A percentile compares a stretch with the other conserved stretches of the same genome.
phyloP scores from a whole-genome alignment of 306 rosid species.

The Acacia confusa region DNA sequence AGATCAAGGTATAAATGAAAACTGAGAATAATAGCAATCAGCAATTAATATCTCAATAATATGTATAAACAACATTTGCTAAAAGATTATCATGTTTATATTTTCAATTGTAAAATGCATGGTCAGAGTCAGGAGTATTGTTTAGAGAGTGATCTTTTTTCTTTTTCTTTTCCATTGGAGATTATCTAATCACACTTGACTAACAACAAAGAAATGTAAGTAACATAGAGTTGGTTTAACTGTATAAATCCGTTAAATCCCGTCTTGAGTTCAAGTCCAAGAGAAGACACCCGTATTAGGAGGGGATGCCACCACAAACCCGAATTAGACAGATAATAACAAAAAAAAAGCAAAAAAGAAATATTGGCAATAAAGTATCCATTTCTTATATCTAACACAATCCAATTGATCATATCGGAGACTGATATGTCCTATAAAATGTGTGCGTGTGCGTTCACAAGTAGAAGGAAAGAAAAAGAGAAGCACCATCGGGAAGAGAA shows the following conservation, averaged over 20 bases:
- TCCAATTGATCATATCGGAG: not conserved
- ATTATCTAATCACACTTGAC: no score
- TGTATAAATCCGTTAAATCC: no score
- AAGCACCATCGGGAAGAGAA: slow-evolving; percentile 43
- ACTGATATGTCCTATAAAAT: not conserved
- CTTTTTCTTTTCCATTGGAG: no score
- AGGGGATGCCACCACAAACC: no score
- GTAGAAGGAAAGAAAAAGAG: not conserved
- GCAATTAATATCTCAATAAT: slow-evolving; percentile 15
- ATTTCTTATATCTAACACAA: not conserved
- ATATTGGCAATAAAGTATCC: not conserved
- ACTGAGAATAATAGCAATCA: not conserved
- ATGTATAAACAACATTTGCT: slow-evolving; percentile 12
- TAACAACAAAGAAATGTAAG: no score
- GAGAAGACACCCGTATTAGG: no score
- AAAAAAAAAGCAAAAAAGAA: not conserved
- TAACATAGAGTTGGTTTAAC: no score
- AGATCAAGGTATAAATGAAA: not conserved
- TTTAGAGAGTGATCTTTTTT: no score
- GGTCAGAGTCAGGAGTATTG: not conserved
- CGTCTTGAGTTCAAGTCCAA: rapidly evolving
- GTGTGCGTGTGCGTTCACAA: not conserved
- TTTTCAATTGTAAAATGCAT: not conserved
- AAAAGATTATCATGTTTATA: not conserved
- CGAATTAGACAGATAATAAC: no score